Conservation (phyloP, 352 stramenopile species). For the Poterioochromonas sp. region DNA sequence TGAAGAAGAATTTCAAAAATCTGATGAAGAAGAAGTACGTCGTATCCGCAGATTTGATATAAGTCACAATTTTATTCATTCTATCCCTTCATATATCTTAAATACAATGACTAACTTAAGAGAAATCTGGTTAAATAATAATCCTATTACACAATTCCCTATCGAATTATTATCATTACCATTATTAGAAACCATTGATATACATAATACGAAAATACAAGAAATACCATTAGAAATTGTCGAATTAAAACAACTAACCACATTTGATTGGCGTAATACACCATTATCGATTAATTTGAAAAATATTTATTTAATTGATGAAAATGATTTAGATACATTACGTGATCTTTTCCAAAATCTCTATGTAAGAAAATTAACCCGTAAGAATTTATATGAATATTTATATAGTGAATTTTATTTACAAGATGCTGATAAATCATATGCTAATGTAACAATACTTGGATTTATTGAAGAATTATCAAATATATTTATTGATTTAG, state of each 20-base stretch:
- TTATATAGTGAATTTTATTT: conserved; percentile 1
- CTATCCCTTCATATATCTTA: not conserved
- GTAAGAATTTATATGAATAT: not conserved
- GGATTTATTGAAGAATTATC: not conserved
- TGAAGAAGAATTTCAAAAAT: not conserved
- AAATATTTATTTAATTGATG: not conserved
- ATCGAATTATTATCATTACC: not conserved
- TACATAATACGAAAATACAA: not conserved
- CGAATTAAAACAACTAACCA: not conserved
- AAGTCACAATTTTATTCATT: not conserved
- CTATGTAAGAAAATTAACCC: not conserved
- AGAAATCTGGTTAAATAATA: not conserved
- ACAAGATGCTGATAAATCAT: not conserved
- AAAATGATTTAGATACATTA: not conserved
- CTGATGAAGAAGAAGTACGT: not conserved
- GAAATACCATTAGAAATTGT: not conserved
- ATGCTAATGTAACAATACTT: not conserved
- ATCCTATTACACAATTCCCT: conserved; percentile 1
- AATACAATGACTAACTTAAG: not conserved
- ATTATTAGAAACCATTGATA: conserved; percentile 5
- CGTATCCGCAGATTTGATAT: not conserved
- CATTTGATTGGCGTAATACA: conserved; percentile 1
- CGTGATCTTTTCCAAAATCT: not conserved
- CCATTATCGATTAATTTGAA: not conserved
- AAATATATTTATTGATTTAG: not conserved